These are phyloP conservation scores for Fraxinus dipetala DNA, from an alignment of 305 asterid genomes.

Conservation along the genomic window DNA sequence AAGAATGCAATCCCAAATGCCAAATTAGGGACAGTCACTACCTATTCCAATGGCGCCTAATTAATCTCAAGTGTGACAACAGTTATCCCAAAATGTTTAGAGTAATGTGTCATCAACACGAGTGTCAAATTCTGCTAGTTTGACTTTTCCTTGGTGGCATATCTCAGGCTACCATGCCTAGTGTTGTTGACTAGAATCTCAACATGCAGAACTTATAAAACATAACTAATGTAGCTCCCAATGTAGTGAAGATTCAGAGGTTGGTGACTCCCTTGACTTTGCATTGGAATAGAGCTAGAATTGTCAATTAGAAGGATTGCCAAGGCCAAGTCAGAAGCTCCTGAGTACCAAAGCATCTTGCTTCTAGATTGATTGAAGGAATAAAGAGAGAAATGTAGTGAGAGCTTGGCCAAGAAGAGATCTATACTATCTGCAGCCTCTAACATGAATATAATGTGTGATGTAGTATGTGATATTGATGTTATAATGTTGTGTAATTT, in stretches of 20 bases:
- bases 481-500: too few species aligned
- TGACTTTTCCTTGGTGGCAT: constrained; percentile 56
- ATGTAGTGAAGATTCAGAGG: constrained; percentile 25
- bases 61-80: constrained; percentile 79
- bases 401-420: too few species aligned
- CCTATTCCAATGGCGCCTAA: constrained; percentile 50
- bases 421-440: too few species aligned
- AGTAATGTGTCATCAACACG: constrained; percentile 61
- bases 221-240: constrained; percentile 56
- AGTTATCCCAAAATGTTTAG: constrained; percentile 60
- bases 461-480: too few species aligned
- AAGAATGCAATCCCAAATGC: constrained; percentile 71
- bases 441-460: too few species aligned
- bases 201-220: constrained; percentile 62
- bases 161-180: constrained; percentile 61
- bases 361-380: too few species aligned
- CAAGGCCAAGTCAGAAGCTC: too few species aligned
- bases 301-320: too few species aligned
- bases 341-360: too few species aligned
- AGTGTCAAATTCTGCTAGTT: constrained; percentile 61
- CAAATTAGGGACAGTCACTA: constrained; percentile 62
- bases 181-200: constrained; percentile 63
- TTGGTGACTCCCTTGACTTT: too few species aligned
- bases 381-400: too few species aligned
- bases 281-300: too few species aligned